Base-by-base conservation (phyloP, 129 eudicot species). In the Arctium lappa region DNA sequence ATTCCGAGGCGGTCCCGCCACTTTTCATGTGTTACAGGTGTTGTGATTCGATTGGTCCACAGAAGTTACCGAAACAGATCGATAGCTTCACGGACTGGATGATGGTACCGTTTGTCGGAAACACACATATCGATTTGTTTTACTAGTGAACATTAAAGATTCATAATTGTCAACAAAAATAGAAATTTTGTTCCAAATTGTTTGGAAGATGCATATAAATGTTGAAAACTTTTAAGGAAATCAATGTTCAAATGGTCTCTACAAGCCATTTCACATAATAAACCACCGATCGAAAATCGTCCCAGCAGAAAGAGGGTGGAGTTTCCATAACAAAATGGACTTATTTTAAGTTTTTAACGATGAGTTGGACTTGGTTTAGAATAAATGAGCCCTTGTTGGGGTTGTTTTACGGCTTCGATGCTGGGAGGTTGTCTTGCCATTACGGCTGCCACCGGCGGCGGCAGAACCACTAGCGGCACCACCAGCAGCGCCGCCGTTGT, bases 21-120 rank as follows among this genome's bases (percentile, higher is more conserved):
- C 38, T 95, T 74, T 95, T 91, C 50, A 80, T 93, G 30, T 95
- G 99, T 73, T 85, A 83, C 27, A 69, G 81, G 27, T 95, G 99
- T 69, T 92, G 94, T 65, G 77, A 79, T n/a, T 78, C 97, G 3
- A 90, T 93, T 74, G 90, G 86, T 62, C 85, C 91, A 1, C 71
- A 88, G 16, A 80, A 73, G 85, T 44, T 69, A 36, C 44, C 65
- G 73, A 82, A 78, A 50, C 56, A 69, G 83, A 34, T 74, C 5
- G 79, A 69, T 75, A 78, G 63, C 6, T 73, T 73, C 6, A 48
- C 63, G 27, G 86, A 68, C 22, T 82, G 86, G 89, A 73, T 86
- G 83, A 82, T 82, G 86, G 44, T 77, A 1, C 88, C 85, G 81
- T 37, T 75, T 80, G 66, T 73, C 38, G 68, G 3, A 2, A 37